Conservation (phyloP, 345 rosid genomes). For the Limnanthes douglasii region DNA sequence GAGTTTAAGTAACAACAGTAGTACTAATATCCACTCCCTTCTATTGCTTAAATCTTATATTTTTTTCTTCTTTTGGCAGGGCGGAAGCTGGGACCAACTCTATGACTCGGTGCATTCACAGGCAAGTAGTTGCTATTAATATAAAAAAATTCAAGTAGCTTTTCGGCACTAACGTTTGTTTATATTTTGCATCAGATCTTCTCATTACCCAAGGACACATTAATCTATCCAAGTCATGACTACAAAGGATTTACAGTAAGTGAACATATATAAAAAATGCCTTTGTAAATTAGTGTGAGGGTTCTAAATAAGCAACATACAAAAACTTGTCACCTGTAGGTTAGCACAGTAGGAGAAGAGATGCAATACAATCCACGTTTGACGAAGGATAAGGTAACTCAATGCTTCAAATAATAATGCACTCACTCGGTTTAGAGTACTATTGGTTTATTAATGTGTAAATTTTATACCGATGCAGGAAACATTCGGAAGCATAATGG, state of each 20-base stretch:
- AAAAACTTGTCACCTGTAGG: slow-evolving; percentile 25
- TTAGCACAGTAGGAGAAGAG: slow-evolving; percentile 92
- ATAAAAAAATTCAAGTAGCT: background rate
- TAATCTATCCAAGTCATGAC: slow-evolving; percentile 89
- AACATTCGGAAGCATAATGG: slow-evolving; percentile 68
- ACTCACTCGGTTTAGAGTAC: too few relatives aligned
- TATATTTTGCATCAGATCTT: slow-evolving; percentile 44
- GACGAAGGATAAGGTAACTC: slow-evolving; percentile 70
- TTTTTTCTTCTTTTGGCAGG: slow-evolving; percentile 24
- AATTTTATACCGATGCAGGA: too few relatives aligned
- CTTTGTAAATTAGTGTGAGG: too few relatives aligned
- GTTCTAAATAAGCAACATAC: too few relatives aligned
- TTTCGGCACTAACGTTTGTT: background rate
- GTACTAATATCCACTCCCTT: too few relatives aligned
- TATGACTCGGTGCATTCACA: slow-evolving; percentile 90
- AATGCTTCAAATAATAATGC: too few relatives aligned
- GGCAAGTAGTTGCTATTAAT: slow-evolving; percentile 22
- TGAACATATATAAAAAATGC: background rate
- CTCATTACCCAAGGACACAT: slow-evolving; percentile 69
- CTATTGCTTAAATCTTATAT: too few relatives aligned
- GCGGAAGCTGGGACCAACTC: slow-evolving; percentile 76
- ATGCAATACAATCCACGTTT: slow-evolving; percentile 59
- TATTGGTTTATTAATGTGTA: too few relatives aligned
- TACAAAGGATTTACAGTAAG: slow-evolving; percentile 81
- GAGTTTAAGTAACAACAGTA: too few relatives aligned